Evolutionary conservation across 352 stramenopile genomes (phyloP).

Genomic region (Sclerospora graminicola): DNA sequence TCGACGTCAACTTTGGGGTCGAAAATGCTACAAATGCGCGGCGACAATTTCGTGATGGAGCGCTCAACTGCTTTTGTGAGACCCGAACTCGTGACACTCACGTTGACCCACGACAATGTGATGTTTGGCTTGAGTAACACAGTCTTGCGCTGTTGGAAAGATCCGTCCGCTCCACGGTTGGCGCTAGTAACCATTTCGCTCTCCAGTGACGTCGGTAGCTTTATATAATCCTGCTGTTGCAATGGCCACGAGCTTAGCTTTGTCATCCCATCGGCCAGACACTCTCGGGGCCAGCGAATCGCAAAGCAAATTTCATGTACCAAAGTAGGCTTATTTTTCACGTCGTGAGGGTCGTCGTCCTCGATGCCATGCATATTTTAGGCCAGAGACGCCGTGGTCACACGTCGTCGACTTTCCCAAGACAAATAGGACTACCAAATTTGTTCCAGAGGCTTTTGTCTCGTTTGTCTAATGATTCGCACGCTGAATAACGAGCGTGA

Average conservation of each 20-base stretch:
- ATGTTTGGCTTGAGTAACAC: too few relatives aligned
- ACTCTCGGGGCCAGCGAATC: constrained; percentile 53
- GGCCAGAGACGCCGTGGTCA: constrained; percentile 43
- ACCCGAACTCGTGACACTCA: constrained; percentile 33
- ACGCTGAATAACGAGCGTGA: constrained; percentile 57
- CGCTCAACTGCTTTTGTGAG: constrained; percentile 53
- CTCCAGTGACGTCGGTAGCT: constrained; percentile 79
- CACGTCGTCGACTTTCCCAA: constrained; percentile 59
- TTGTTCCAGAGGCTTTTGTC: constrained; percentile 68
- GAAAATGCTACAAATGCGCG: too few relatives aligned
- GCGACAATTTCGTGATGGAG: too few relatives aligned
- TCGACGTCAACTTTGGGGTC: constrained; percentile 29
- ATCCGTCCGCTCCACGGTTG: constrained; percentile 59
- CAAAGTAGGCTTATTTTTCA: constrained; percentile 87
- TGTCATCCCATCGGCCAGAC: constrained; percentile 60
- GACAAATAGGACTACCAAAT: constrained; percentile 70
- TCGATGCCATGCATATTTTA: too few relatives aligned
- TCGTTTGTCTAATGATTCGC: constrained; percentile 67
- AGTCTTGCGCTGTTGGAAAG: constrained; percentile 59
- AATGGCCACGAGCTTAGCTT: constrained; percentile 68
- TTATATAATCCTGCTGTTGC: constrained; percentile 83
- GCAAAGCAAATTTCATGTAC: constrained; percentile 63
- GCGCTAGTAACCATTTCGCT: constrained; percentile 70
- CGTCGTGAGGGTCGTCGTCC: constrained; percentile 69
- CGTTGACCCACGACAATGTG: too few relatives aligned